A percentile compares a stretch with the other conserved stretches of the same genome.
Evolutionary conservation across 2,329 filamentous ascomycete genomes (phyloP).

Genomic region (Colletotrichum tropicicola): DNA sequence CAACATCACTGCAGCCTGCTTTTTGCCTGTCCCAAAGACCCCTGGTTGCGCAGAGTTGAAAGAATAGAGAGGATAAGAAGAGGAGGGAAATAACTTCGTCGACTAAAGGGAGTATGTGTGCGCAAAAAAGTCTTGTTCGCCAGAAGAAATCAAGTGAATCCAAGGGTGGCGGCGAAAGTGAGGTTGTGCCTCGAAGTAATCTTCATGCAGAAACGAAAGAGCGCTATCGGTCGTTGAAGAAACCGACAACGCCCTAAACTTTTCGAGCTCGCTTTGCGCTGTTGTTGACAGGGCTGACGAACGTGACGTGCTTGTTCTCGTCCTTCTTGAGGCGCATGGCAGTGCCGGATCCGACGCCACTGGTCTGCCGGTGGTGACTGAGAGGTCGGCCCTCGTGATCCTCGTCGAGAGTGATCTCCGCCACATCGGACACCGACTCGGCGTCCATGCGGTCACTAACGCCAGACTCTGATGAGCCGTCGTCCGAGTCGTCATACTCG

Average conservation of each 20-base stretch:
- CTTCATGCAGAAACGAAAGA: not conserved
- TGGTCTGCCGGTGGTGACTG: constrained; percentile 49
- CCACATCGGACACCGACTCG: constrained; percentile 67
- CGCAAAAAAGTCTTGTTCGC: constrained; percentile 29
- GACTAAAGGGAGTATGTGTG: constrained; percentile 31
- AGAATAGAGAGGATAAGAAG: constrained; percentile 22
- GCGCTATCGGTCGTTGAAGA: not conserved
- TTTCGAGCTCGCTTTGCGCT: constrained; percentile 40
- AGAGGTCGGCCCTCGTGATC: constrained; percentile 58
- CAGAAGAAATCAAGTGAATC: constrained; percentile 31
- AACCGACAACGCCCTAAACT: constrained; percentile 15
- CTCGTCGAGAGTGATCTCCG: constrained; percentile 70
- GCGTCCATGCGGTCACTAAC: constrained; percentile 65
- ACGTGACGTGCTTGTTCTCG: constrained; percentile 63
- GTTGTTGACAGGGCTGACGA: constrained; percentile 60
- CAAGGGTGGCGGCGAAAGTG: constrained; percentile 23
- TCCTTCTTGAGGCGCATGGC: constrained; percentile 62
- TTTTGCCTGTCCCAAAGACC: constrained; percentile 22
- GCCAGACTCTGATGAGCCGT: constrained; percentile 68
- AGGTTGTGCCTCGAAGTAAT: constrained; percentile 2
- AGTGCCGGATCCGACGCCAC: constrained; percentile 42
- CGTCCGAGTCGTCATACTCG: constrained; percentile 78
- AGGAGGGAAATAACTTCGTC: constrained; percentile 23
- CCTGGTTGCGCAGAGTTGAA: constrained; percentile 22
- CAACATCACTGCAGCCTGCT: constrained; percentile 24